Evolutionary conservation across 768 basidiomycete species (phyloP), one percentile per base, ranked within the genome.

Genomic region (Amyloporia xantha): DNA sequence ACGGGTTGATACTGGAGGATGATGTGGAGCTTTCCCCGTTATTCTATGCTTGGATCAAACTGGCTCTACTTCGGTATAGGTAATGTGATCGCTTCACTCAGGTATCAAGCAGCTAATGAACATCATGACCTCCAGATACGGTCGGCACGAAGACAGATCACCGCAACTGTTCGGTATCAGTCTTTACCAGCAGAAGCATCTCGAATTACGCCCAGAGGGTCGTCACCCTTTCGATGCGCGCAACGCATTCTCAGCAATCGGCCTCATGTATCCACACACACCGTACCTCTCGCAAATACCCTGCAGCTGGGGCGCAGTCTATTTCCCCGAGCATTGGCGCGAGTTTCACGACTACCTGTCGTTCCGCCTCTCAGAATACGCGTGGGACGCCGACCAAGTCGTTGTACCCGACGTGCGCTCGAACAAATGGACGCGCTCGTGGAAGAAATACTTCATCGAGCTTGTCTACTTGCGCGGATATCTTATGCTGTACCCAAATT

Each of bases 391-490:
- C 38, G 68, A 68, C 20, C 59, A 59, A 38, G 53, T 68, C 37
- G 70, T 92, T 55, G 87, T 92, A 23, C 87, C 86, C 0, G 67
- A 77, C 23, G 79, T 90, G 19, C 82, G 89, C 38, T 91, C 88
- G 26, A 92, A 88, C 69, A 67, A 71, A 26, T 93, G 91, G 91
- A 72, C 74, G 12, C 74, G 74, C 43, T 90, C 86, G 5, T 93
- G 91, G 91, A 93, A 93, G 65, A 83, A 82, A 53, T 91, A 84
- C 66, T 89, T 91, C 63, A 91, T 91, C 65, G 91, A 93, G 64
- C 72, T 92, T 47, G 81, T 79, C 36, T 88, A 82, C 64, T 73
- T 93, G 12, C 79, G 82, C 4, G 88, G 90, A 2, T 90, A 89
- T 65, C 78, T 81, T 44, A 92, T 92, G 91, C 77, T 93, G 25